These are phyloP conservation scores for Aspergillus sp. DNA, from an alignment of 2,329 filamentous ascomycete genomes.

Conservation along the genomic window DNA sequence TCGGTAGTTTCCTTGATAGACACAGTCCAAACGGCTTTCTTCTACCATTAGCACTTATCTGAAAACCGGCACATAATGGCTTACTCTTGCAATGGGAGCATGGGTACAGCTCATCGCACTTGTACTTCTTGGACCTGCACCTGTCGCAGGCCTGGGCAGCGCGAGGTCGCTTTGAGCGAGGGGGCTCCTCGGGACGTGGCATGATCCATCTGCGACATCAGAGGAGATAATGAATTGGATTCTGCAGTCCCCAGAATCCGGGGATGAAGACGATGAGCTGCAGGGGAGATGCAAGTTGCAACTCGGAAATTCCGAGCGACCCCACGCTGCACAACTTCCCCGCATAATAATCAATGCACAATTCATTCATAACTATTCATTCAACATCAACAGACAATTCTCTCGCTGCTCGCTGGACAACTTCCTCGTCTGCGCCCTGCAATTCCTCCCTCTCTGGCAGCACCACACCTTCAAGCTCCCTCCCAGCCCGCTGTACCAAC, in stretches of 20 bases:
- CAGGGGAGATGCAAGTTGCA: not conserved
- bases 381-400: no score
- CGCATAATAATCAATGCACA: not conserved
- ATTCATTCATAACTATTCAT: not conserved
- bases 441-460: conserved; percentile 38
- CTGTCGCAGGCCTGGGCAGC: conserved; percentile 49
- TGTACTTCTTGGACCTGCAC: conserved; percentile 51
- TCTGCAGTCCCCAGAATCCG: no score
- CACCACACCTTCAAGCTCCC: conserved; percentile 34
- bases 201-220: conserved; percentile 21
- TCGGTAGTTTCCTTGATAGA: conserved; percentile 36
- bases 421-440: conserved; percentile 25
- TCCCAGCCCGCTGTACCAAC: conserved; percentile 43
- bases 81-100: conserved; percentile 48
- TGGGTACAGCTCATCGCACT: conserved; percentile 48
- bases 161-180: conserved; percentile 38
- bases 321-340: not conserved
- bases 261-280: no score
- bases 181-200: conserved; percentile 28
- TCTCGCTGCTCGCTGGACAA: conserved; percentile 13
- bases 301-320: conserved; percentile 22
- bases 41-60: not conserved
- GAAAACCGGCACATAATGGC: conserved; percentile 6
- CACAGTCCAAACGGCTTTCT: conserved; percentile 36
- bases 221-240: not conserved